Evolutionary conservation across 2,329 filamentous ascomycete genomes (phyloP), one percentile per base, ranked within the genome.

Genomic region (Fusarium sterilihyphosum): DNA sequence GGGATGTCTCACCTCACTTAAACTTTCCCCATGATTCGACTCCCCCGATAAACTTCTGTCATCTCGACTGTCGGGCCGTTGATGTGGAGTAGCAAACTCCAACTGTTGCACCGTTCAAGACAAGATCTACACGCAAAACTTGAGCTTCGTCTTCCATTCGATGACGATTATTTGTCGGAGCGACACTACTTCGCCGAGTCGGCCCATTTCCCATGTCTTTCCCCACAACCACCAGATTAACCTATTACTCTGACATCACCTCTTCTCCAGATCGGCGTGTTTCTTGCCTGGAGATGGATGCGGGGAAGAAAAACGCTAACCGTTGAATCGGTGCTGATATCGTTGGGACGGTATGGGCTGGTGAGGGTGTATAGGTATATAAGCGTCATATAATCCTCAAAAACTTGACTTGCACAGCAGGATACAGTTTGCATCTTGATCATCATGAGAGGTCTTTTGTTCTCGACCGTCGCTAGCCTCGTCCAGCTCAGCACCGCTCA

Each of bases 161-260:
- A 59, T 29, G 24, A 59, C 31, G 31, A 13, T 18, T 67, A 37
- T 35, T 35, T 35, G 33, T 67, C 65, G 65, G 65, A 5, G 63
- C 65, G 65, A 67, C 47, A 29, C 16, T 18, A n/a, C 20, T 6
- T 16, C 20, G 63, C 46, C 63, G 31, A 61, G 63, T 46, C 65
- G 63, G 52, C 35, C 33, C 46, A 35, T 46, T 5, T 47, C 24
- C 26, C 37, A 24, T 24, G 24, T 46, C 26, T 26, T 31, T 47
- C 53, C 38, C 63, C 18, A 26, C 65, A 61, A 29, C 26, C 31
- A 18, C 17, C 38, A 14, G 29, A 26, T 35, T 26, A 33, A 47
- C 26, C 40, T 13, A 20, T 33, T 20, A 20, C 4, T 52, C 65
- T 67, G 65, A 67, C 53, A 67, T 67, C 65, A 67, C 62, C 10